Base-by-base conservation (phyloP, 2,329 filamentous ascomycete genomes). In the Trichoderma semiorbis region DNA sequence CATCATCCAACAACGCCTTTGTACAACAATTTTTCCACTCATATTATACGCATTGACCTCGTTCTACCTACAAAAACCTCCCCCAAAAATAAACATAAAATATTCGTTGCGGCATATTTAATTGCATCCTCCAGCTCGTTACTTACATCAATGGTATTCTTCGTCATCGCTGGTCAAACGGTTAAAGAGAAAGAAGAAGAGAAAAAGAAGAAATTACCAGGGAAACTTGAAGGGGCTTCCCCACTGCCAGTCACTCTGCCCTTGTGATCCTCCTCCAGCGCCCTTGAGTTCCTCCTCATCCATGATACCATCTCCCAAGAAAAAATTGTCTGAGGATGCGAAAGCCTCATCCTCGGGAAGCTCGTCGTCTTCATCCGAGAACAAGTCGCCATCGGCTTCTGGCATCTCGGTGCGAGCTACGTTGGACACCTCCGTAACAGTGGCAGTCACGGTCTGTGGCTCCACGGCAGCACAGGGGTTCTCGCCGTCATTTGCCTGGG, bases 391-490 rank as follows among this genome's bases (percentile, higher is more conserved):
- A 7, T 75, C 64, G 16, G 75, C 68, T 34, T 72, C 71, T 57
- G 77, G 73, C 1, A 78, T 82, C 72, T 82, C 61, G 14, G 36
- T 57, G 12, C 14, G 71, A 50, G 50, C 61, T 30, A 55, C 47
- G 12, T 65, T 68, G 3, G 30, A 75, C 8, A 78, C 81, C 73
- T 81, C 78, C 7, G 81, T 84, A 73, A 83, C 79, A 34, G 72
- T 73, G 8, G 61, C 60, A 30, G 66, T 71, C 72, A 65, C 63
- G 3, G 72, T 73, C 21, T 73, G 68, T 24, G 71, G 71, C 43
- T 73, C 64, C 24, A 71, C 24, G 55, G 69, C 67, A 12, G 57
- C 61, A 21, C 71, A 72, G 10, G 71, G 71, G 32, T 72, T 69
- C 36, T 64, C 67, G 18, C n/a, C 57, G 32, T 72, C 64, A 16